Evolutionary conservation across 768 basidiomycete genomes (phyloP), one percentile per base, ranked within the genome.

Genomic region (Gelatoporia subvermispora): DNA sequence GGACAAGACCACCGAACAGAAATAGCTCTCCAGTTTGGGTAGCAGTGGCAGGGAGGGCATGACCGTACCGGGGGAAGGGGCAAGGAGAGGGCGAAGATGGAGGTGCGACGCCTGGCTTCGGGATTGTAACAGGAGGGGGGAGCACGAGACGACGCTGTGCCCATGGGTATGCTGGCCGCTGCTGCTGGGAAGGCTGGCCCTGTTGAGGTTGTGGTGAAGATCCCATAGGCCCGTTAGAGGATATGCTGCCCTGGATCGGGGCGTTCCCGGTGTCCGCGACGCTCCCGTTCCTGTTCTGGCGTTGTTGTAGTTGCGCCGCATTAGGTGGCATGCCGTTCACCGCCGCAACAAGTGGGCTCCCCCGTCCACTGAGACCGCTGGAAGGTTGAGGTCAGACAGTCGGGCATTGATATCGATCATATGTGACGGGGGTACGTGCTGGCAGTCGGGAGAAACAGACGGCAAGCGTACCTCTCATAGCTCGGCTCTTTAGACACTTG

Each of bases 11-110:
- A 52, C 96, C 96, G 56, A 99, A 99, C 53, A 99, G 77, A 68
- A 92, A 94, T 54, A 99, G 82, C 58, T 98, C 93, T 8, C 96
- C 96, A 5, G 74, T 76, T n/a, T 78, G 63, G 20, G 84, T 85
- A 2, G 89, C 79, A 8, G 76, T 78, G 4, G 87, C 78, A 8
- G 93, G 93, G 4, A 97, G 79, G 11, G 94, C 85, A 62, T 96
- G 91, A 21, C 95, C 96, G 62, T 98, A 99, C 36, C 95, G 84
- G 21, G 96, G 95, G 67, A 98, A 98, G 0, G 95, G 95, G 1
- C 85, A 84, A 0, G 90, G 85, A 0, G 91, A 92, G 2, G 84
- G 82, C 1, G 79, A 70, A 0, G 78, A 79, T 8, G 85, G 77
- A n/a, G 80, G 76, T 0, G 72, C 74, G 44, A 79, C 68, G 39